Base-by-base conservation (phyloP, 495 filamentous ascomycete species). In the Cetradonia linearis region DNA sequence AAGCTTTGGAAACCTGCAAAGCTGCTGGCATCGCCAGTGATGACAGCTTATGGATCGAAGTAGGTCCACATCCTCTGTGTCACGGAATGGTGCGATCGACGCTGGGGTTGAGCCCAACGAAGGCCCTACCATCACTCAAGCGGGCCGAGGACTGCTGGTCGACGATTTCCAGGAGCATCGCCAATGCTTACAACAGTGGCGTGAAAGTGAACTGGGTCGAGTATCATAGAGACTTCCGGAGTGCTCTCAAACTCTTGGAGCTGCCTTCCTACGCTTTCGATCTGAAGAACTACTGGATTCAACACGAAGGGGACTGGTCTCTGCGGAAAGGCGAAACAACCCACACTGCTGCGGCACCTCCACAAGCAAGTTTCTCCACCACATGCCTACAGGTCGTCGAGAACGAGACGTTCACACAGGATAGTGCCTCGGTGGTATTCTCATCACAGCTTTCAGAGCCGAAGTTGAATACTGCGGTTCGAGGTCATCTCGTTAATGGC, bases 231-330 rank as follows among this genome's bases (percentile, higher is more conserved):
- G 71, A 74, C 50, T 79, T 73, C 67, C 70, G 72, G 55, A 59
- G 66, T 36, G 67, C 71, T 46, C 75, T 77, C 27, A 62, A 68
- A 55, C 61, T 80, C 1, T 60, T 75, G 10, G 63, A 69, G 13
- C 67, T 80, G 8, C 77, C 77, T 9, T 74, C 76, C 0, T 79
- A 79, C 56, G 66, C 65, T 2, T 79, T 77, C 54, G 77, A 79
- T 58, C 66, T 73, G 36, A 78, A 79, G 70, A 76, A 68, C 49
- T 78, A 78, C 62, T 79, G 77, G 77, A 69, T 79, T 23, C 72
- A 78, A 58, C 76, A 78, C 61, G 67, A 69, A 63, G 75, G 77
- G 62, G 73, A 78, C 66, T 78, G 76, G 76, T 71, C 69, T 58
- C 67, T 78, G n/a, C 75, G 68, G 36, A 78, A 78, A 65, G 76